These are phyloP conservation scores for Phytopythium helicoides DNA, from an alignment of 352 stramenopile genomes.

Conservation along the genomic window DNA sequence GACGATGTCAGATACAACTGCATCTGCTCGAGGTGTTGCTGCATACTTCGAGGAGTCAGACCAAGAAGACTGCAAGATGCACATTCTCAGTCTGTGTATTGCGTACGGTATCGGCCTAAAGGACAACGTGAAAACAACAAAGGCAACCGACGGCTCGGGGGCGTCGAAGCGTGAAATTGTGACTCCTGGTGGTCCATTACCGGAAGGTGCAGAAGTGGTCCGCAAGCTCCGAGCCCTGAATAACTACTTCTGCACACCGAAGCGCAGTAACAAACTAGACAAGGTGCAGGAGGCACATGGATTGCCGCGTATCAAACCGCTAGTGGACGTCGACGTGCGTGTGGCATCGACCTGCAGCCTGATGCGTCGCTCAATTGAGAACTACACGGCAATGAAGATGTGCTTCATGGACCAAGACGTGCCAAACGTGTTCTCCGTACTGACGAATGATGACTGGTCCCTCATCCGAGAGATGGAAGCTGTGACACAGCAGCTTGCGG, in stretches of 20 bases:
- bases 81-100: constrained; percentile 12
- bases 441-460: not conserved
- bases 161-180: no score
- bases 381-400: not conserved
- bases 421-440: not conserved
- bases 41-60: constrained; percentile 9
- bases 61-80: constrained; percentile 11
- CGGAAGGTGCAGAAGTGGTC: not conserved
- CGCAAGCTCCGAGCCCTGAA: not conserved
- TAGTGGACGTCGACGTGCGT: not conserved
- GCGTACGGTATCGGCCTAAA: constrained; percentile 8
- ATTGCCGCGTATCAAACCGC: not conserved
- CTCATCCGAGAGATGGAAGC: not conserved
- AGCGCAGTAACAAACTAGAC: not conserved
- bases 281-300: not conserved
- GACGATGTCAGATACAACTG: not conserved
- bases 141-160: no score
- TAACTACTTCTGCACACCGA: not conserved
- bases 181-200: not conserved
- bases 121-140: constrained; percentile 6
- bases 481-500: not conserved
- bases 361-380: not conserved
- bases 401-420: not conserved
- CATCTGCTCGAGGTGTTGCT: constrained; percentile 2
- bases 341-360: not conserved